phyloP scores from a whole-genome alignment of 164 flowering plant species.

The Santalum album region DNA sequence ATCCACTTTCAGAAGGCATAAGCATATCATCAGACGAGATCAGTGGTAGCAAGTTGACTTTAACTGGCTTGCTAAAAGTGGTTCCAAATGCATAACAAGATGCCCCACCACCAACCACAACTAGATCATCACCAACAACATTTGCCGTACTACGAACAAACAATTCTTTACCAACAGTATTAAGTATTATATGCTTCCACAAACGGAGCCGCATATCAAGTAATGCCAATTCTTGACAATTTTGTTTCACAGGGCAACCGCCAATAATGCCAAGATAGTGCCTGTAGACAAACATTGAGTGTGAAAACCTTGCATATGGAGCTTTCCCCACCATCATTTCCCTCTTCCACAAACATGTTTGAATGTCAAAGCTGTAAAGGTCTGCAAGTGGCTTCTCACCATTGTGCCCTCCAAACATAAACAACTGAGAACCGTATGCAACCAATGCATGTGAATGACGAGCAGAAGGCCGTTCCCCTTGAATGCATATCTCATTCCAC shows the following conservation, averaged over 20 bases:
- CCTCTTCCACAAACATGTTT: conserved; percentile 49
- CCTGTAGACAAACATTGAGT: conserved; percentile 73
- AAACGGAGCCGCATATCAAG: conserved; percentile 38
- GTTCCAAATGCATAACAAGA: conserved; percentile 97
- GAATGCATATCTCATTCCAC: conserved; percentile 49
- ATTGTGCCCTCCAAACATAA: conserved; percentile 78
- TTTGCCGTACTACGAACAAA: conserved; percentile 75
- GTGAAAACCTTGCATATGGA: conserved; percentile 83
- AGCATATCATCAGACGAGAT: conserved; percentile 9
- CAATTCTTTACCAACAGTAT: conserved; percentile 40
- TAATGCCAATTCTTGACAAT: conserved; percentile 53
- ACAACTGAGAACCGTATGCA: conserved; percentile 42
- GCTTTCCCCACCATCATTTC: conserved; percentile 44
- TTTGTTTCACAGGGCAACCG: conserved; percentile 75
- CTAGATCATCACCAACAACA: conserved; percentile 61
- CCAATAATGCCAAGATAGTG: conserved; percentile 75
- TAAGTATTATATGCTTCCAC: conserved; percentile 60
- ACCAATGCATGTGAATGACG: conserved; percentile 93
- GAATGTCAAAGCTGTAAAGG: conserved; percentile 56
- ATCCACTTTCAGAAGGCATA: conserved; percentile 11
- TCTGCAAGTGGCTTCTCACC: conserved; percentile 77
- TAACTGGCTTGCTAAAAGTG: conserved; percentile 71
- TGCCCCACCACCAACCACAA: conserved; percentile 87
- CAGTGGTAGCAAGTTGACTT: conserved; percentile 41
- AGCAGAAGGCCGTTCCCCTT: conserved; percentile 66